These are phyloP conservation scores for Hygrocybe punicea DNA, from an alignment of 768 basidiomycete species.

Conservation along the genomic window DNA sequence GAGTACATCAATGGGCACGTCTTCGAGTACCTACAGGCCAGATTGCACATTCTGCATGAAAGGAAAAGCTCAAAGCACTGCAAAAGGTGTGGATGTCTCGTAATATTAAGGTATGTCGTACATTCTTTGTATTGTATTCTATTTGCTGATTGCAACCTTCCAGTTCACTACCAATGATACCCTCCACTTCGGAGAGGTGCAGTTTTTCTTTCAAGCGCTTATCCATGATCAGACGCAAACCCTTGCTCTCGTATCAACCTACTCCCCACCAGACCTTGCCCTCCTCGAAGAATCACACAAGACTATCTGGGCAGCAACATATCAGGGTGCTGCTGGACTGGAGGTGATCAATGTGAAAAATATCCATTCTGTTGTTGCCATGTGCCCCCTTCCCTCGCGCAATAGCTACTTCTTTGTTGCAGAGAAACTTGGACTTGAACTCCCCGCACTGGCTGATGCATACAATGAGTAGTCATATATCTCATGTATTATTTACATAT, in stretches of 20 bases:
- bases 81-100: slow-evolving; percentile 9
- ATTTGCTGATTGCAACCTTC: background rate
- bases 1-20: slow-evolving; percentile 6
- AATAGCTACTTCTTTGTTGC: no score
- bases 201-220: slow-evolving; percentile 17
- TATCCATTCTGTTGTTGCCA: slow-evolving; percentile 10
- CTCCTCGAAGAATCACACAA: slow-evolving; percentile 9
- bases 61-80: background rate
- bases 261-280: slow-evolving; percentile 3
- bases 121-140: background rate
- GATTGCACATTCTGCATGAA: slow-evolving; percentile 10
- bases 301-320: slow-evolving; percentile 1
- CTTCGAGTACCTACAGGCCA: slow-evolving; percentile 9
- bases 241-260: slow-evolving; percentile 10
- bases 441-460: no score
- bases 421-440: no score
- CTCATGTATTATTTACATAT: no score
- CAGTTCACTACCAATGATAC: background rate
- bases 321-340: background rate
- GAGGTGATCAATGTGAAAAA: slow-evolving; percentile 10
- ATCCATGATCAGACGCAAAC: slow-evolving; percentile 10
- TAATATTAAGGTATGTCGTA: slow-evolving; percentile 5
- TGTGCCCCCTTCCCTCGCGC: slow-evolving; percentile 1
- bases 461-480: no score
- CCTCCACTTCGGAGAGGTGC: slow-evolving; percentile 6